Percentiles rank a stretch among this genome's conserved stretches.
Evolutionary conservation across 2,329 filamentous ascomycete species (phyloP).

Genomic region (Sphaerulina vaccinii): DNA sequence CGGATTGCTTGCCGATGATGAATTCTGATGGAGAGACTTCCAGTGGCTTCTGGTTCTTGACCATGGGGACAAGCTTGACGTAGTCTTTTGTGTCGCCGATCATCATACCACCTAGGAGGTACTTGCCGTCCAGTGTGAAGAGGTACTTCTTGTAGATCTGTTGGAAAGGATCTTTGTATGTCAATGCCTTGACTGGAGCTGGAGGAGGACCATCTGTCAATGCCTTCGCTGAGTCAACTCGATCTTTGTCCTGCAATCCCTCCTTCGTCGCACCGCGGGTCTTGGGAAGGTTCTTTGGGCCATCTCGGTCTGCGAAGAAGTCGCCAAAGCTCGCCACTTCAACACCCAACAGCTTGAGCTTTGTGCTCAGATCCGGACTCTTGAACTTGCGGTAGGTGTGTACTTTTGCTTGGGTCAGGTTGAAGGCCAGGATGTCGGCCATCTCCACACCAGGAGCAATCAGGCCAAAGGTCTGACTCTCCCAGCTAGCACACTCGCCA

Average conservation of each 20-base stretch:
- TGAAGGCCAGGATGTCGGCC: constrained; percentile 88
- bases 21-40: constrained; percentile 78
- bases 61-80: constrained; percentile 81
- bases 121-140: constrained; percentile 86
- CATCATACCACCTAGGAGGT: constrained; percentile 94
- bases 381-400: constrained; percentile 71
- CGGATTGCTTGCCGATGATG: constrained; percentile 74
- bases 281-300: constrained; percentile 70
- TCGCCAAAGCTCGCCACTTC: constrained; percentile 93
- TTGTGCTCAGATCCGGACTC: constrained; percentile 83
- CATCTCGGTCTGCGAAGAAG: constrained; percentile 86
- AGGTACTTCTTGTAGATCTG: constrained; percentile 93
- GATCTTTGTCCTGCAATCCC: constrained; percentile 41
- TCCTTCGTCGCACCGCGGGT: constrained; percentile 51
- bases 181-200: constrained; percentile 73
- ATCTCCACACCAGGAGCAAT: constrained; percentile 90
- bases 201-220: constrained; percentile 57
- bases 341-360: constrained; percentile 83
- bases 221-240: constrained; percentile 45
- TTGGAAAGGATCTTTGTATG: constrained; percentile 84
- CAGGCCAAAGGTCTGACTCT: constrained; percentile 80
- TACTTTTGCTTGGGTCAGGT: constrained; percentile 77
- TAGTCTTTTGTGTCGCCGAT: constrained; percentile 91
- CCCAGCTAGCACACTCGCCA: constrained; percentile 88
- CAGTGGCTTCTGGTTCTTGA: constrained; percentile 76